Conservation (phyloP, 1,284 basidiomycete genomes). For the Cystobasidium slooffiae region DNA sequence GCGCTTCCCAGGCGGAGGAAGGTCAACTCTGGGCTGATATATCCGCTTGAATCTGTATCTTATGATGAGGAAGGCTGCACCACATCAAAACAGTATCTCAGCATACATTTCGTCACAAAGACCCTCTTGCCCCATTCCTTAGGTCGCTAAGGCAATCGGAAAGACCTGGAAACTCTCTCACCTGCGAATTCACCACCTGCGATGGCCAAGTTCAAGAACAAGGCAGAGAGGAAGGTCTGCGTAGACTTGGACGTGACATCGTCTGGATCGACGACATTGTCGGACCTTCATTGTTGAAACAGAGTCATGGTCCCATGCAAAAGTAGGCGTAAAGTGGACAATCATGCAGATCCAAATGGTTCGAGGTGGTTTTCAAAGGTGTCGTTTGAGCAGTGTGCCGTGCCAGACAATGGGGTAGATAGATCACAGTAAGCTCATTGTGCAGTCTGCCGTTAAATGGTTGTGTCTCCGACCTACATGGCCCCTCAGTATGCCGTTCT, state of each 20-base stretch:
- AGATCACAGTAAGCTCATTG: too few relatives aligned
- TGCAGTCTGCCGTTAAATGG: too few relatives aligned
- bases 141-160: too few relatives aligned
- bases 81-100: neutral
- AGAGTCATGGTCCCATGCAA: neutral
- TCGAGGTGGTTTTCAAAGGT: too few relatives aligned
- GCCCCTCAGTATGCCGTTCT: too few relatives aligned
- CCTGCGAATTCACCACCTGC: slow-evolving; percentile 51
- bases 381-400: too few relatives aligned
- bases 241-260: slow-evolving; percentile 30
- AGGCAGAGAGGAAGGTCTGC: slow-evolving; percentile 51
- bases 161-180: neutral
- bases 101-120: neutral
- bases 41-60: slow-evolving; percentile 57
- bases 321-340: neutral
- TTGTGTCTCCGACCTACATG: too few relatives aligned
- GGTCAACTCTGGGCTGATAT: slow-evolving; percentile 57
- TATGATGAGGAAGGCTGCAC: slow-evolving; percentile 55
- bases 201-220: slow-evolving; percentile 54
- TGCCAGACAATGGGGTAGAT: too few relatives aligned
- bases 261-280: slow-evolving; percentile 18
- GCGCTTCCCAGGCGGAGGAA: slow-evolving; percentile 49
- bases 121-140: neutral
- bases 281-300: slow-evolving; percentile 10
- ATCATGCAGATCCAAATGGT: neutral